Conservation (phyloP, 768 basidiomycete species). For the Melanogaster broomeanus region DNA sequence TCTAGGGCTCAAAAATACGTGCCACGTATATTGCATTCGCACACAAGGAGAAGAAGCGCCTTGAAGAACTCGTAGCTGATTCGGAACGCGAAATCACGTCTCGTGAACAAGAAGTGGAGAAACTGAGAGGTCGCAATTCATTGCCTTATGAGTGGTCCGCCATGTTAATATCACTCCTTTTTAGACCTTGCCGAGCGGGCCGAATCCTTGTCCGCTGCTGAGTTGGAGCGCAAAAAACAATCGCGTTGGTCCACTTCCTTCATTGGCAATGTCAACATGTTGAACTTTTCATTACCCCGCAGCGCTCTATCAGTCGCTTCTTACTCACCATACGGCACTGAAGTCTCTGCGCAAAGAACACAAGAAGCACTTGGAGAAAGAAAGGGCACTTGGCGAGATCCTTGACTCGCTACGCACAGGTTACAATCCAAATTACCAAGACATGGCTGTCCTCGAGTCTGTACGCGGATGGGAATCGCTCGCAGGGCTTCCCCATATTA, state of each 20-base stretch:
- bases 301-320: slow-evolving; percentile 81
- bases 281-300: slow-evolving; percentile 1
- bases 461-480: slow-evolving; percentile 90
- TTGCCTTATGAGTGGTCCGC: background rate
- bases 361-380: slow-evolving; percentile 70
- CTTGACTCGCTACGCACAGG: slow-evolving; percentile 76
- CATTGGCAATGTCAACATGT: background rate
- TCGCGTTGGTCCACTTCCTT: slow-evolving; percentile 62
- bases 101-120: slow-evolving; percentile 71
- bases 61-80: slow-evolving; percentile 64
- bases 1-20: slow-evolving; percentile 88
- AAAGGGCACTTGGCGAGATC: slow-evolving; percentile 80
- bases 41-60: slow-evolving; percentile 82
- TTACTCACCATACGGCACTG: slow-evolving; percentile 73
- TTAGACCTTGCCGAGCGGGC: slow-evolving; percentile 76
- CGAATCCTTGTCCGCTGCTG: slow-evolving; percentile 77
- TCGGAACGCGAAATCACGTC: slow-evolving; percentile 58
- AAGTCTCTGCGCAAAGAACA: slow-evolving; percentile 75
- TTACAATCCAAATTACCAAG: slow-evolving; percentile 99
- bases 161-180: background rate
- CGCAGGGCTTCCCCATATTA: slow-evolving; percentile 69
- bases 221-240: slow-evolving; percentile 80
- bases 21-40: slow-evolving; percentile 86
- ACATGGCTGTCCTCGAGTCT: slow-evolving; percentile 98
- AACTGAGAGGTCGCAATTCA: slow-evolving; percentile 59